Percentiles rank a stretch among this genome's conserved stretches.
Evolutionary conservation across 305 asterid species (phyloP).

Genomic region (Solanum hybrid): DNA sequence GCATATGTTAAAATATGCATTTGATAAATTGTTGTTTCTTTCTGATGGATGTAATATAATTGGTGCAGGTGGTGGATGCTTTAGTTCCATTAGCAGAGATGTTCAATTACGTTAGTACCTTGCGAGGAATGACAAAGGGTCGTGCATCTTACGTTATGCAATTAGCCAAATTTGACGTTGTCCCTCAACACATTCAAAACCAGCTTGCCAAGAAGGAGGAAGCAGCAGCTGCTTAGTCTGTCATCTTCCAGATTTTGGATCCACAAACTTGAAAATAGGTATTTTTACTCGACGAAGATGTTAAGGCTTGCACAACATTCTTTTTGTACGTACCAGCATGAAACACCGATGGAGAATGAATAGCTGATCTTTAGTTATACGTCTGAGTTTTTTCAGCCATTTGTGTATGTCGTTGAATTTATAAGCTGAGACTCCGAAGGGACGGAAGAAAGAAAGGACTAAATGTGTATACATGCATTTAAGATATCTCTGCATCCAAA

Average conservation of each 20-base stretch:
- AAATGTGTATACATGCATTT: background rate
- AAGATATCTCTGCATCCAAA: background rate
- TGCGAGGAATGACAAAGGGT: conserved; percentile 91
- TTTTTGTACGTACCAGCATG: background rate
- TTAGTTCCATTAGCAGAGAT: conserved; percentile 92
- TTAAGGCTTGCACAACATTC: background rate
- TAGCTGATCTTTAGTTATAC: background rate
- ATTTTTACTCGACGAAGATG: background rate
- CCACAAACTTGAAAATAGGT: background rate
- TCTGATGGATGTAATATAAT: background rate
- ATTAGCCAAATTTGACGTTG: conserved; percentile 85
- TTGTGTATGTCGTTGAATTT: background rate
- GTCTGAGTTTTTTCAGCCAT: background rate
- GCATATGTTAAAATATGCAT: background rate
- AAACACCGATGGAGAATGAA: background rate
- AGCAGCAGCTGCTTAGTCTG: conserved; percentile 49
- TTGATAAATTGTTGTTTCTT: background rate
- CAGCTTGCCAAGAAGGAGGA: conserved; percentile 73
- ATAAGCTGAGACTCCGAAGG: background rate
- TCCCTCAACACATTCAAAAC: conserved; percentile 92
- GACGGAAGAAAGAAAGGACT: background rate
- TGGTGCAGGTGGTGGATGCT: conserved; percentile 75
- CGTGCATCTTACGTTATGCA: conserved; percentile 97
- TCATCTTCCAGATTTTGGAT: background rate
- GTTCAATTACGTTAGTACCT: conserved; percentile 91